Evolutionary conservation across 1,139 yeast species (phyloP), one percentile per base, ranked within the genome.

Genomic region (Pichia sp.): DNA sequence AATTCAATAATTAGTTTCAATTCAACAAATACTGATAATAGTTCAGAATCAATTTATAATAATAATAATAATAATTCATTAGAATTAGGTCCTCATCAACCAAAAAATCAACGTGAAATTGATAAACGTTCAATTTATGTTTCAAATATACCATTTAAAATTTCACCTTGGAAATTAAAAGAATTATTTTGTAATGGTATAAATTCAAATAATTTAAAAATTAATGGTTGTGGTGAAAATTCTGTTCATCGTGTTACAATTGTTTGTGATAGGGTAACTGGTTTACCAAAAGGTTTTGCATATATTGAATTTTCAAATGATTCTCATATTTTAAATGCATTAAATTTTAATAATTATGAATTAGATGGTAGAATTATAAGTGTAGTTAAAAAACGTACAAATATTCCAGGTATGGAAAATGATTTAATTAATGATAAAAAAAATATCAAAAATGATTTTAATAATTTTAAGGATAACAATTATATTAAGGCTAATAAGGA

Each of bases 201-300:
- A 5, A 37, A 40, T 9, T 18, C 42, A 11, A 33, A 39, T 10
- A 2, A 5, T n/a, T 18, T 18, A 18, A 2, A 7, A 7, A 34
- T 50, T 5, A 29, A 39, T n/a, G 53, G 53, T 3, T 82, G 85
- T 50, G 97, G 97, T 1, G 74, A 76, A 3, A 32, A 42, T 29
- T 26, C 42, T 7, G 86, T 90, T 44, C 83, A 87, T 59, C 74
- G 97, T 58, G 90, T 90, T 38, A 90, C 96, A 1, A 85, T 90
- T 48, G 69, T 85, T 64, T 71, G 76, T 56, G 85, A 87, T 68
- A 81, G 80, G 61, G 71, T 69, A 60, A 80, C 90, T 0, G 94
- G 95, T 2, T 81, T 76, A 55, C 94, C 96, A 39, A 86, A 84
- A 65, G 96, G 96, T 4, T 86, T 76, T 67, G 96, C 95, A 1